Conservation (phyloP, 345 rosid species). For the Nephelium lappaceum region DNA sequence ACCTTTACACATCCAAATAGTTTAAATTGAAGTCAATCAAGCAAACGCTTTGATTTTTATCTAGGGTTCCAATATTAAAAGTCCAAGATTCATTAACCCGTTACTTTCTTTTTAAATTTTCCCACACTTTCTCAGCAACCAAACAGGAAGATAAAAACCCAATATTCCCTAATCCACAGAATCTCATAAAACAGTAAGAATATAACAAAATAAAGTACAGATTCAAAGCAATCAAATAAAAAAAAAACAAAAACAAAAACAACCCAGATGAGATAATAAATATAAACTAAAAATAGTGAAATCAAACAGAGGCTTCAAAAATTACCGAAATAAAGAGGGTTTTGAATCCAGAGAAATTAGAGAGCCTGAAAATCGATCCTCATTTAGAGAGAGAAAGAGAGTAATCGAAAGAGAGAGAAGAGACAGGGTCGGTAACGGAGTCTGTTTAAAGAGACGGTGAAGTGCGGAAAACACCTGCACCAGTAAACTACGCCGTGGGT, state of each 20-base stretch:
- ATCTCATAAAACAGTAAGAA: constrained; percentile 21
- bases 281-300: neutral
- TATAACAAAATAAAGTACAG: constrained; percentile 25
- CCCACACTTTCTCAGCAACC: constrained; percentile 26
- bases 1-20: neutral
- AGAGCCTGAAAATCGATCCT: constrained; percentile 40
- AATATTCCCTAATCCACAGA: constrained; percentile 29
- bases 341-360: constrained; percentile 39
- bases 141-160: constrained; percentile 12
- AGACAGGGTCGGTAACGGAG: constrained; percentile 16
- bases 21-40: neutral
- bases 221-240: constrained; percentile 36
- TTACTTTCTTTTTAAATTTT: constrained; percentile 13
- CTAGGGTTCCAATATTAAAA: constrained; percentile 20
- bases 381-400: constrained; percentile 23
- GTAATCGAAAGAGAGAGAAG: constrained; percentile 20
- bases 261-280: constrained; percentile 18
- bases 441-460: constrained; percentile 46
- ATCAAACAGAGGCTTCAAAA: constrained; percentile 17
- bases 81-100: neutral
- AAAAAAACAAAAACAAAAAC: constrained; percentile 20
- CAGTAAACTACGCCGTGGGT: constrained; percentile 31
- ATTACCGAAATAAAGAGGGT: constrained; percentile 43
- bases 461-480: constrained; percentile 20
- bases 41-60: constrained; percentile 16